These are phyloP conservation scores for Cryptococcus maquisensis DNA, from an alignment of 1,284 basidiomycete genomes.

Conservation along the genomic window DNA sequence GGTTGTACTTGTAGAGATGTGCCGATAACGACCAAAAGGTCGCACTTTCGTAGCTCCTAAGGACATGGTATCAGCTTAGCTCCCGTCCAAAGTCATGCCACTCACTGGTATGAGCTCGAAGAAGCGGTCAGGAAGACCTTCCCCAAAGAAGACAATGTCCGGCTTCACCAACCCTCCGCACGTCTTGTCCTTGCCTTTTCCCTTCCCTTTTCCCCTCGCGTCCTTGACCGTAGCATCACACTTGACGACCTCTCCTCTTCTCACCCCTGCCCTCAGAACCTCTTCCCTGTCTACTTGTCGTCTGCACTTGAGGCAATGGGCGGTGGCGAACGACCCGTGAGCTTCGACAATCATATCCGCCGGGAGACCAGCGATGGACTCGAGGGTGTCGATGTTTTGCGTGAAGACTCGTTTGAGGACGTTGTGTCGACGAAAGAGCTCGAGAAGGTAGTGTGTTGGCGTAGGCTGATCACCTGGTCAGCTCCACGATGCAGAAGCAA, in stretches of 20 bases:
- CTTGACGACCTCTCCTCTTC: slow-evolving; percentile 58
- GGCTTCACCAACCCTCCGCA: slow-evolving; percentile 79
- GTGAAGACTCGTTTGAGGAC: slow-evolving; percentile 44
- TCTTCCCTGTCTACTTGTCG: slow-evolving; percentile 57
- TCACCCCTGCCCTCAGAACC: slow-evolving; percentile 63
- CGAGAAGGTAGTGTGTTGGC: slow-evolving; percentile 82
- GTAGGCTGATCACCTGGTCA: slow-evolving; percentile 58
- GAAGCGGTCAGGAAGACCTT: slow-evolving; percentile 53
- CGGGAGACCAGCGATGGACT: slow-evolving; percentile 76
- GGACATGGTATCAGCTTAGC: background rate
- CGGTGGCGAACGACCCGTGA: slow-evolving; percentile 82
- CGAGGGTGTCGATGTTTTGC: slow-evolving; percentile 77
- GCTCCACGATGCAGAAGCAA: background rate
- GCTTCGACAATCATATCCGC: slow-evolving; percentile 78
- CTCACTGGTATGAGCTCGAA: slow-evolving; percentile 38
- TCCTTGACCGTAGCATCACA: slow-evolving; percentile 49
- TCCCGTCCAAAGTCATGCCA: background rate
- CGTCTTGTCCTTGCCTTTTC: background rate
- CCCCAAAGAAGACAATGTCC: slow-evolving; percentile 94
- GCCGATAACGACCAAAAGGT: slow-evolving; percentile 86
- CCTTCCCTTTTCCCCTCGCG: background rate
- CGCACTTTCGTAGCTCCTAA: slow-evolving; percentile 51
- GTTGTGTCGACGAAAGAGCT: slow-evolving; percentile 31
- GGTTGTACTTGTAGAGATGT: slow-evolving; percentile 65
- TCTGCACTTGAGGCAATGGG: slow-evolving; percentile 70